These are phyloP conservation scores for Tolypocladium tundrense DNA, from an alignment of 2,329 filamentous ascomycete species.

Conservation along the genomic window DNA sequence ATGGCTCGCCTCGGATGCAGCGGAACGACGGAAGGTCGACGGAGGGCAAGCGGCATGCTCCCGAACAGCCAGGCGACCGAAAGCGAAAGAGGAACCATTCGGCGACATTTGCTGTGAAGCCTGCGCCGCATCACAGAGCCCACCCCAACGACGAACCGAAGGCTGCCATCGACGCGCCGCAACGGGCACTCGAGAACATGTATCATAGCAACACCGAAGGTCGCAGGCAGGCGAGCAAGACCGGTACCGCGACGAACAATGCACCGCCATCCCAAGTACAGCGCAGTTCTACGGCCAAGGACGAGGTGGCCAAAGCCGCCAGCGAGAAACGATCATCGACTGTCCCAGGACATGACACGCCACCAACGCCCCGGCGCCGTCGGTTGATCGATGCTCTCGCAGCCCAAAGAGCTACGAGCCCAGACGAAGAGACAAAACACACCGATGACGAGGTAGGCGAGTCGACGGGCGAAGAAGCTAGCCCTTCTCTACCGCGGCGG, in stretches of 20 bases:
- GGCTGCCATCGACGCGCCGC: neutral
- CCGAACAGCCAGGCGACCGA: neutral
- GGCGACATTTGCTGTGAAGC: neutral
- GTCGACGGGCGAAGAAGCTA: neutral
- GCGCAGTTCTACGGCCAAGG: neutral
- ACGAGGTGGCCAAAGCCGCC: neutral
- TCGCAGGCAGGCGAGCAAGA: neutral
- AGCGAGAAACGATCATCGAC: neutral
- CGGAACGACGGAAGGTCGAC: neutral
- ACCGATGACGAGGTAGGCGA: constrained; percentile 1
- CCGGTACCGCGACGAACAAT: neutral
- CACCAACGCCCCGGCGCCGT: constrained; percentile 1
- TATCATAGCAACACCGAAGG: neutral
- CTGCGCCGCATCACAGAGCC: neutral
- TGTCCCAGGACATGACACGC: neutral
- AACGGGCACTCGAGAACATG: neutral
- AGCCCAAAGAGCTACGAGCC: constrained; percentile 2
- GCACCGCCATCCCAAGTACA: neutral
- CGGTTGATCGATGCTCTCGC: constrained; percentile 9
- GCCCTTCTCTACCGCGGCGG: neutral
- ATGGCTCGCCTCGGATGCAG: neutral
- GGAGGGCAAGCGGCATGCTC: neutral
- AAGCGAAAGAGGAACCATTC: neutral
- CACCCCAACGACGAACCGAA: neutral
- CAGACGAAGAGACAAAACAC: neutral